Evolutionary conservation across 177 flowering plant species (phyloP).

Genomic region (Tripterygium wilfordii): DNA sequence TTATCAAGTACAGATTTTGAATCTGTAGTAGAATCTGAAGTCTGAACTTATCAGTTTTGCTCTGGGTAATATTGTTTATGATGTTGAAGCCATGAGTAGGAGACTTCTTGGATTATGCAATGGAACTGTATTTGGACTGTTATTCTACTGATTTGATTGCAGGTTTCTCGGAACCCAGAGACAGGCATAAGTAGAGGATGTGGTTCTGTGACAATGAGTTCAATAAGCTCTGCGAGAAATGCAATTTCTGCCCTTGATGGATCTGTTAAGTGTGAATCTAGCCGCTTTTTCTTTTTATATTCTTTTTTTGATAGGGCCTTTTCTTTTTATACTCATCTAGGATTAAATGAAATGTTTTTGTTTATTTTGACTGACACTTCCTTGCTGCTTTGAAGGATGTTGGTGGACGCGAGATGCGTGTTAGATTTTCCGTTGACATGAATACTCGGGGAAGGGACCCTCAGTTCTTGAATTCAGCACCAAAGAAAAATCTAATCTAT

Average conservation of each 20-base stretch:
- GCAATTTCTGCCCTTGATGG: conserved; percentile 36
- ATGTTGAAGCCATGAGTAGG: background rate
- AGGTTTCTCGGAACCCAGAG: conserved; percentile 42
- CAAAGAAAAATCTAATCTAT: conserved; percentile 21
- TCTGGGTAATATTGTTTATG: too few relatives aligned
- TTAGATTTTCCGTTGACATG: conserved; percentile 28
- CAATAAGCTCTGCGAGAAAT: conserved; percentile 26
- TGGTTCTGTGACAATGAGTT: conserved; percentile 41
- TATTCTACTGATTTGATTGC: conserved; percentile 7
- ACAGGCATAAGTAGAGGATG: conserved; percentile 42
- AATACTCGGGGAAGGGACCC: conserved; percentile 14
- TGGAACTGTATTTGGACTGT: background rate
- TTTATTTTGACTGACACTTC: too few relatives aligned
- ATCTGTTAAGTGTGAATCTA: conserved; percentile 16
- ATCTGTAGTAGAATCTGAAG: too few relatives aligned
- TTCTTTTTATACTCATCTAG: background rate
- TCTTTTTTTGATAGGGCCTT: background rate
- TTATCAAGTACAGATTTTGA: too few relatives aligned
- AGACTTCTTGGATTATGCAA: background rate
- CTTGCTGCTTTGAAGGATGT: conserved; percentile 30
- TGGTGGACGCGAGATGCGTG: conserved; percentile 45
- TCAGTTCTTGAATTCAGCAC: conserved; percentile 10
- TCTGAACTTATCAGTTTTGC: too few relatives aligned
- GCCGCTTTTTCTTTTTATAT: background rate
- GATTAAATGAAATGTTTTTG: too few relatives aligned